phyloP scores from a whole-genome alignment of 1,139 yeast genomes.

The Saccharomyces uvarum region DNA sequence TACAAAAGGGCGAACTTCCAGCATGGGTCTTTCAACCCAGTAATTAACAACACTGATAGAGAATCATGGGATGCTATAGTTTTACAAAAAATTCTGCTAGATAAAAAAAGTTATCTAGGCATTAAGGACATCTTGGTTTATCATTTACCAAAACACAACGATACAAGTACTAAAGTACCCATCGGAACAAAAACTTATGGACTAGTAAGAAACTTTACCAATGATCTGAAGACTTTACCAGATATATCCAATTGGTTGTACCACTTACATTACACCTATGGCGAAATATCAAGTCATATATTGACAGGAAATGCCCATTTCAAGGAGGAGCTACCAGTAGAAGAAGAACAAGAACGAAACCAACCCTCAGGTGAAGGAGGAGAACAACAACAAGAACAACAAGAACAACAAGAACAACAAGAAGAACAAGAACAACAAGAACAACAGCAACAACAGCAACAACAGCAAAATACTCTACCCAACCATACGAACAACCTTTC shows the following conservation, averaged over 20 bases:
- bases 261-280: conserved; percentile 26
- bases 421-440: neutral
- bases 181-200: conserved; percentile 22
- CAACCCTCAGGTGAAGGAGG: neutral
- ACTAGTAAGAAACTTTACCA: conserved; percentile 23
- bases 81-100: conserved; percentile 23
- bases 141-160: conserved; percentile 21
- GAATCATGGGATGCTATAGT: conserved; percentile 27
- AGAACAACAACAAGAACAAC: conserved; percentile 1
- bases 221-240: conserved; percentile 19
- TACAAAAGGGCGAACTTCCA: conserved; percentile 22
- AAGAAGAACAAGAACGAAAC: neutral
- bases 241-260: conserved; percentile 30
- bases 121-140: conserved; percentile 29
- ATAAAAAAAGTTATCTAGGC: conserved; percentile 26
- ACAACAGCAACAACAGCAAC: neutral
- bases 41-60: neutral
- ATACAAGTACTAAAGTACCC: neutral
- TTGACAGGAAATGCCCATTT: conserved; percentile 27
- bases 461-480: neutral
- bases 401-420: neutral
- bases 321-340: conserved; percentile 13
- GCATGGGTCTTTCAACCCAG: neutral
- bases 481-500: neutral
- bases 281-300: conserved; percentile 26